Percentiles rank a stretch among this genome's conserved stretches.
These are phyloP conservation scores for Tricholoma hemisulphureum DNA, from an alignment of 768 basidiomycete genomes.

Conservation along the genomic window DNA sequence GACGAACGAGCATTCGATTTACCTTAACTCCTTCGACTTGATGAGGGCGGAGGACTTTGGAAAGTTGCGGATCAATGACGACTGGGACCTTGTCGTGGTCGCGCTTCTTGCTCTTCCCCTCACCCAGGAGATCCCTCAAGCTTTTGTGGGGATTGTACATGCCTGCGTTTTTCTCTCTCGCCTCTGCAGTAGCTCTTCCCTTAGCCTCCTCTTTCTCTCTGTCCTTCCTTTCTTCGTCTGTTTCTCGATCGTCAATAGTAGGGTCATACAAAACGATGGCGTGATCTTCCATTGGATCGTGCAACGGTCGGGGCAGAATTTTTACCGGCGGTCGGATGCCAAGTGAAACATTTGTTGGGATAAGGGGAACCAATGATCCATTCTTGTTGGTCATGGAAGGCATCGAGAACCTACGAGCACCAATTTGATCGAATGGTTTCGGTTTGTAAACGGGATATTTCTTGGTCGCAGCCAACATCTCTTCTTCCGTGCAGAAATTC, in stretches of 20 bases:
- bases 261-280: slow-evolving; percentile 97
- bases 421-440: slow-evolving; percentile 66
- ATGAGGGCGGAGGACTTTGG: slow-evolving; percentile 91
- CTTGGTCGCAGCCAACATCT: slow-evolving; percentile 58
- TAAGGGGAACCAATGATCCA: slow-evolving; percentile 56
- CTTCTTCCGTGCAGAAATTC: slow-evolving; percentile 60
- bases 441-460: slow-evolving; percentile 79
- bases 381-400: slow-evolving; percentile 76
- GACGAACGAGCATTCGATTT: slow-evolving; percentile 15
- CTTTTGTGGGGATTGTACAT: slow-evolving; percentile 92
- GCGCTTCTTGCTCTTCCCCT: slow-evolving; percentile 65
- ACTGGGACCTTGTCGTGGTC: slow-evolving; percentile 83
- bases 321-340: slow-evolving; percentile 81
- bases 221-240: slow-evolving; percentile 78
- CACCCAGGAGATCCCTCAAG: slow-evolving; percentile 73
- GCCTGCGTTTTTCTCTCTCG: slow-evolving; percentile 66
- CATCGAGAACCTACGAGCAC: slow-evolving; percentile 70
- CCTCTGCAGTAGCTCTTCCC: slow-evolving; percentile 60
- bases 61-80: slow-evolving; percentile 88
- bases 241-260: slow-evolving; percentile 89
- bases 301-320: slow-evolving; percentile 86
- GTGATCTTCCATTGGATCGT: slow-evolving; percentile 97
- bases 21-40: slow-evolving; percentile 98
- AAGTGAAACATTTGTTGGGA: slow-evolving; percentile 69
- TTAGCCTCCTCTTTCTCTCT: slow-evolving; percentile 73